phyloP scores from a whole-genome alignment of 2,329 filamentous ascomycete species.

The Cordyceps fumosorosea region DNA sequence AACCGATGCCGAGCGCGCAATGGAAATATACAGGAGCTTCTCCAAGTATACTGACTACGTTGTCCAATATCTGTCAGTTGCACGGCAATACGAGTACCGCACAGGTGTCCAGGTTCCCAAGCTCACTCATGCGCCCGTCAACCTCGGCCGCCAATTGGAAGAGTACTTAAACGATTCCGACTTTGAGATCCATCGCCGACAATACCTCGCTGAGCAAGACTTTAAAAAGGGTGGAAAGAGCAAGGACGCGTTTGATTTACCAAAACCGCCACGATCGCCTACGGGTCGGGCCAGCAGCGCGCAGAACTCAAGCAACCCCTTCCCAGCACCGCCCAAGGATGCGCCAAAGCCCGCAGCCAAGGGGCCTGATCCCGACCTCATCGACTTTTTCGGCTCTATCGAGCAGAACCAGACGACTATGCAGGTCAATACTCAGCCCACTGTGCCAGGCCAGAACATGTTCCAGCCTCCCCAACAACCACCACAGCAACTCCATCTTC shows the following conservation, averaged over 20 bases:
- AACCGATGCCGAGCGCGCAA: conserved; percentile 82
- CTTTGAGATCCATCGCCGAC: conserved; percentile 86
- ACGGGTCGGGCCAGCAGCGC: conserved; percentile 18
- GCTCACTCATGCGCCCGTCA: conserved; percentile 93
- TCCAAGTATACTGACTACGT: conserved; percentile 88
- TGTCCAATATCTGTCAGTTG: conserved; percentile 80
- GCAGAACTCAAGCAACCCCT: conserved; percentile 34
- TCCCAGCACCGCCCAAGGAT: conserved; percentile 27
- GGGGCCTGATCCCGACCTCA: conserved; percentile 69
- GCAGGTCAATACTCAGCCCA: conserved; percentile 36
- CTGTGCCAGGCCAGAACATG: conserved; percentile 24
- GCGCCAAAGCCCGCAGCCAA: conserved; percentile 48
- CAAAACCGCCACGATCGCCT: conserved; percentile 30
- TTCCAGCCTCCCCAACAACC: conserved; percentile 21
- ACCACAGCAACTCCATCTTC: conserved; percentile 21
- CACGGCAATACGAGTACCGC: conserved; percentile 83
- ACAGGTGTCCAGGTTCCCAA: conserved; percentile 93
- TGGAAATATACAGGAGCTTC: conserved; percentile 88
- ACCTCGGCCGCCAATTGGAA: conserved; percentile 79
- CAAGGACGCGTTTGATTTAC: conserved; percentile 32
- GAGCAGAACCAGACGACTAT: conserved; percentile 79
- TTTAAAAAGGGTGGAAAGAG: conserved; percentile 47
- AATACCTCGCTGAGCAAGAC: conserved; percentile 85
- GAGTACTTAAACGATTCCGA: conserved; percentile 93
- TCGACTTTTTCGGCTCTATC: conserved; percentile 92